Evolutionary conservation across 305 asterid genomes (phyloP).

Genomic region (Fraxinus baroniana): DNA sequence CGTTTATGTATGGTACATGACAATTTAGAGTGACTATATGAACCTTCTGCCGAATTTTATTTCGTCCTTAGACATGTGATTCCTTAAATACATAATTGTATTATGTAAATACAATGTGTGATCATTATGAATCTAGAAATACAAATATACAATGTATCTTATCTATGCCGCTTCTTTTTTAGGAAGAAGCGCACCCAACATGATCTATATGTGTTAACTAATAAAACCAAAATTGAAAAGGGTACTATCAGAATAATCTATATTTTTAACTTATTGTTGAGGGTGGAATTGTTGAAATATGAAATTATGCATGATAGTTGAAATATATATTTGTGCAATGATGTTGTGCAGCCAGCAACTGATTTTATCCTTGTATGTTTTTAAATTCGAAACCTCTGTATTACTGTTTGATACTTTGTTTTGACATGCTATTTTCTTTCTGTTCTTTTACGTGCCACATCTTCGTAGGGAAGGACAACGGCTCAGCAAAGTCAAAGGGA

Average conservation of each 20-base stretch:
- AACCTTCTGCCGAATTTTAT: background rate
- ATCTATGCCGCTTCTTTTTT: background rate
- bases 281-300: background rate
- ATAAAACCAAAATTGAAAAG: background rate
- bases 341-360: background rate
- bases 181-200: background rate
- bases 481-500: constrained; percentile 46
- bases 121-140: background rate
- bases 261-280: background rate
- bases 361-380: constrained; percentile 2
- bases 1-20: background rate
- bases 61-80: background rate
- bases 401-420: background rate
- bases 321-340: background rate
- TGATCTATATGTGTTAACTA: background rate
- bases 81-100: background rate
- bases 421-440: background rate
- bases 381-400: constrained; percentile 1
- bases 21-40: background rate
- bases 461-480: constrained; percentile 50
- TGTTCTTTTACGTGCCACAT: constrained; percentile 21
- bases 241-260: background rate
- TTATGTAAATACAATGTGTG: background rate
- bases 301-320: background rate
- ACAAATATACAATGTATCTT: background rate